A percentile compares a stretch with the other conserved stretches of the same genome.
Conservation (phyloP, 23 red algal species). For the Gracilaria caudata region DNA sequence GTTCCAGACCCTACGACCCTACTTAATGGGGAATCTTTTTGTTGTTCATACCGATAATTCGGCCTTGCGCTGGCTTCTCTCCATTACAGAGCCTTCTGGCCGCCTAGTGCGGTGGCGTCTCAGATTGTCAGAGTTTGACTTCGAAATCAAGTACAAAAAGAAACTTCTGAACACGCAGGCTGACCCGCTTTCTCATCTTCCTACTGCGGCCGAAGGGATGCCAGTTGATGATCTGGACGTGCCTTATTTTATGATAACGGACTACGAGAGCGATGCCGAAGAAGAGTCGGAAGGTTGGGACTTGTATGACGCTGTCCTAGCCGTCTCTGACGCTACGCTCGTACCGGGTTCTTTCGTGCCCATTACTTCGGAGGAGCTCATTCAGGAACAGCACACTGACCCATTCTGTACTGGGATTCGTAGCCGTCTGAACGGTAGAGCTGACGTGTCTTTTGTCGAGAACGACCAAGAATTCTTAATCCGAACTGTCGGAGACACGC, state of each 20-base stretch:
- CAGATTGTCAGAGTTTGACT: slow-evolving; percentile 5
- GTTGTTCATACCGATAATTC: background rate
- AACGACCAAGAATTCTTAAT: background rate
- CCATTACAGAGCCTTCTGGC: slow-evolving; percentile 2
- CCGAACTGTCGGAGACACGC: background rate
- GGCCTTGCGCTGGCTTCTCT: background rate
- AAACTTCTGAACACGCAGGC: slow-evolving; percentile 13
- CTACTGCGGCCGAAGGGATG: background rate
- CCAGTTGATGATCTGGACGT: background rate
- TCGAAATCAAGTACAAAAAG: slow-evolving; percentile 17
- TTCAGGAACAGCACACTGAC: background rate
- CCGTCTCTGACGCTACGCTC: background rate
- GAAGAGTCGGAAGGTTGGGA: background rate
- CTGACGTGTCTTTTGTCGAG: background rate
- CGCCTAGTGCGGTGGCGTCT: background rate
- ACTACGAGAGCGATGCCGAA: background rate
- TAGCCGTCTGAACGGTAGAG: slow-evolving; percentile 11
- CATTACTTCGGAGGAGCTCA: background rate
- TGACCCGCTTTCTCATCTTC: background rate
- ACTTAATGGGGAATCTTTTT: background rate
- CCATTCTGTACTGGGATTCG: background rate
- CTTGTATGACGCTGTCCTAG: slow-evolving; percentile 8
- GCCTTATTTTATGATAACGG: background rate
- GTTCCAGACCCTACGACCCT: background rate
- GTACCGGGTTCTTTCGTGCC: background rate